Percentiles rank a stretch among this genome's conserved stretches.
These are phyloP conservation scores for Adiantum capillusveneris DNA, from an alignment of 75 land plant genomes.

Conservation along the genomic window DNA sequence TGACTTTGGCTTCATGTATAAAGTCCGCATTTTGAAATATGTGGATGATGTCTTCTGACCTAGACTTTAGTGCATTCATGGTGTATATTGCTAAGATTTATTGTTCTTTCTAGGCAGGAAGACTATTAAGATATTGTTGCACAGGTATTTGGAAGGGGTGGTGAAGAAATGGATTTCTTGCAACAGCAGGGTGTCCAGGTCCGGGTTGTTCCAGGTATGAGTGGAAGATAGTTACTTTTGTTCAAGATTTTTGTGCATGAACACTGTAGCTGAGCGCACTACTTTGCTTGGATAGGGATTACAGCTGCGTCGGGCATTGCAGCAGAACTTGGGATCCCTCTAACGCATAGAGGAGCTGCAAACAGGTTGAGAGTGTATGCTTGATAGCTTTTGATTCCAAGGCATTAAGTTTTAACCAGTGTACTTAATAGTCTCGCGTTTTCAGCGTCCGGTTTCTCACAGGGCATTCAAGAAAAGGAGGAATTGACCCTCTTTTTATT, in stretches of 20 bases:
- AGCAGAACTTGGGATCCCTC: slow-evolving; percentile 92
- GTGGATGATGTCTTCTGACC: no score
- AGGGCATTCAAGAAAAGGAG: slow-evolving; percentile 95
- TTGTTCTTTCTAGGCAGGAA: no score
- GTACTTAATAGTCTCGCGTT: background rate
- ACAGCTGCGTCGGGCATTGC: slow-evolving; percentile 99
- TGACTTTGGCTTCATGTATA: no score
- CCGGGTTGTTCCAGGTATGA: slow-evolving; percentile 80
- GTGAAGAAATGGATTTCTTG: slow-evolving; percentile 98
- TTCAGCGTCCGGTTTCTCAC: slow-evolving; percentile 90
- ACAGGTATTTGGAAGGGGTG: slow-evolving; percentile 98
- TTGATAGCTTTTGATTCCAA: no score
- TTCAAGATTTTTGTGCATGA: no score
- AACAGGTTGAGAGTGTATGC: slow-evolving; percentile 61
- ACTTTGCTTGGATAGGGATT: slow-evolving; percentile 80
- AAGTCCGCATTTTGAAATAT: no score
- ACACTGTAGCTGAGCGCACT: no score
- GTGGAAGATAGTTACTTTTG: no score
- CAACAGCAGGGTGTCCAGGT: slow-evolving; percentile 92
- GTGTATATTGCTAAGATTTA: no score
- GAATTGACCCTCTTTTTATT: slow-evolving; percentile 80
- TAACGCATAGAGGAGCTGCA: slow-evolving; percentile 92
- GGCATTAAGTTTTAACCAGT: no score
- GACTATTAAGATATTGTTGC: no score
- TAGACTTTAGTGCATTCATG: no score